These are phyloP conservation scores for Cyanidioschyzon merolae DNA, from an alignment of 23 red algal species.

Conservation along the genomic window DNA sequence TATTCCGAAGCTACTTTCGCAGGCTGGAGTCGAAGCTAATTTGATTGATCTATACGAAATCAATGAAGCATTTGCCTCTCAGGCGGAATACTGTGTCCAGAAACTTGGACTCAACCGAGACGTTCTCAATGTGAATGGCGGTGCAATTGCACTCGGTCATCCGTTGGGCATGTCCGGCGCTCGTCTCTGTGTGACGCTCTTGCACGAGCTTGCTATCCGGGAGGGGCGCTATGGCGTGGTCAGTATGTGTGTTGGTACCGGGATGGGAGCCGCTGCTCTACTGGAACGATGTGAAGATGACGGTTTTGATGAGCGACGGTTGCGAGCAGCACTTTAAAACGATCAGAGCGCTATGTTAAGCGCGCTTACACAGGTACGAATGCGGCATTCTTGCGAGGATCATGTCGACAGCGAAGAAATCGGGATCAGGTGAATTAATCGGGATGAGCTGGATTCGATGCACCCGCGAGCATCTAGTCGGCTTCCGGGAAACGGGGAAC, in stretches of 20 bases:
- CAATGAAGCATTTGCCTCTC: constrained; percentile 97
- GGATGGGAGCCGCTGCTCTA: constrained; percentile 97
- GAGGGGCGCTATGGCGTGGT: constrained; percentile 75
- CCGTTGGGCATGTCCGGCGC: constrained; percentile 97
- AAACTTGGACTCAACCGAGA: constrained; percentile 77
- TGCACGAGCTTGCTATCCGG: constrained; percentile 71
- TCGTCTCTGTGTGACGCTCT: constrained; percentile 54
- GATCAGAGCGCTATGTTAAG: too few relatives aligned
- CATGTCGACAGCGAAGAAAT: too few relatives aligned
- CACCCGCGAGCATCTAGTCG: too few relatives aligned
- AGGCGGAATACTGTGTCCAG: constrained; percentile 75
- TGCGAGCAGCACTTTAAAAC: neutral
- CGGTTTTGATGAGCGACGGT: neutral
- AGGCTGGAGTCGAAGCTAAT: constrained; percentile 42
- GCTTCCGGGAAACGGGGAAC: too few relatives aligned
- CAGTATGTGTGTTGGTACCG: constrained; percentile 94
- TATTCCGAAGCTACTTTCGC: constrained; percentile 62
- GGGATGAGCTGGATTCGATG: too few relatives aligned
- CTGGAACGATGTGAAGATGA: constrained; percentile 51
- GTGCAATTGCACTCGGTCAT: constrained; percentile 95
- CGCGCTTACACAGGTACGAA: too few relatives aligned
- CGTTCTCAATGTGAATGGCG: constrained; percentile 91
- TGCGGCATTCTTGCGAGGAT: too few relatives aligned
- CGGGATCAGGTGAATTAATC: too few relatives aligned
- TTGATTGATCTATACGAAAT: constrained; percentile 90